phyloP scores from a whole-genome alignment of 805 yeast genomes.

The Pichia insulana region DNA sequence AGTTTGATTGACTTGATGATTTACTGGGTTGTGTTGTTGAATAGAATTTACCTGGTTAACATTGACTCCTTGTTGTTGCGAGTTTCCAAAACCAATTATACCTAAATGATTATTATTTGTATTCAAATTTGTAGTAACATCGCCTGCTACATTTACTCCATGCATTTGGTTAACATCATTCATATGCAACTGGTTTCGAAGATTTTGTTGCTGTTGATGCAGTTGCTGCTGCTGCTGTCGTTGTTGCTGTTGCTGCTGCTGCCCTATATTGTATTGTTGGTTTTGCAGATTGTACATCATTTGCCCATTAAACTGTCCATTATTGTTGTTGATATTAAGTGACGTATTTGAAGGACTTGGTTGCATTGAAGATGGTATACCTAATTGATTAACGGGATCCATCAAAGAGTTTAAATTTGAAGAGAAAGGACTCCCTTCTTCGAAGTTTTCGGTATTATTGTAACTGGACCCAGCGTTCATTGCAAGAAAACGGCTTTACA shows the following conservation, averaged over 20 bases:
- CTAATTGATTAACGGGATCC: neutral
- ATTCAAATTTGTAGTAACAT: neutral
- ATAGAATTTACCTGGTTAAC: neutral
- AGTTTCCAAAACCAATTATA: no score
- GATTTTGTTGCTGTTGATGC: neutral
- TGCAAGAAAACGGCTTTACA: no score
- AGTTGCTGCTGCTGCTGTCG: no score
- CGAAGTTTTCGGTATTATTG: neutral
- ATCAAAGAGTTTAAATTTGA: neutral
- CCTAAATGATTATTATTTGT: neutral
- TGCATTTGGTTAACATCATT: neutral
- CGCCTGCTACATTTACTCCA: neutral
- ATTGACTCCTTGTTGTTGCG: neutral
- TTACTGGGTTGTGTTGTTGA: neutral
- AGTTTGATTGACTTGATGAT: neutral
- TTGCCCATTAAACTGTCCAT: neutral
- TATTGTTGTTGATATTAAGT: neutral
- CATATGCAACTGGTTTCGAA: no score
- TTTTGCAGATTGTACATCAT: neutral
- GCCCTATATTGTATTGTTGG: neutral
- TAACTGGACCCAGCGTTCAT: neutral
- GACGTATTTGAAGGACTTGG: neutral
- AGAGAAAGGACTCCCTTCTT: neutral
- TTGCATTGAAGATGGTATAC: neutral
- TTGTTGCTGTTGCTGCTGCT: neutral